Conservation (phyloP, 2,329 filamentous ascomycete genomes). For the Aspergillus sp. region DNA sequence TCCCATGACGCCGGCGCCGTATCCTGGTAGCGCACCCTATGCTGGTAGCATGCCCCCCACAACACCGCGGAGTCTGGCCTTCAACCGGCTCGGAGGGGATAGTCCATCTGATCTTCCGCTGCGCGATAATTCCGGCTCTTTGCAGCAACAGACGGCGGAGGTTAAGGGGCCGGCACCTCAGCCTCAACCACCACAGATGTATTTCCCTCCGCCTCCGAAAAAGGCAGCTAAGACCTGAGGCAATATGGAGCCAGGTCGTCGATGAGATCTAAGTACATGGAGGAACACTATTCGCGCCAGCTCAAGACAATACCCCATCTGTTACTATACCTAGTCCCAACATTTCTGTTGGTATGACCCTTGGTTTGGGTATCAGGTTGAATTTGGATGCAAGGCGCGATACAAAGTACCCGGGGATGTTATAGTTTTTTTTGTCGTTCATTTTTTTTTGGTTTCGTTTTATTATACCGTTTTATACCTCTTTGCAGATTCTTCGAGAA, state of each 20-base stretch:
- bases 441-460: not conserved
- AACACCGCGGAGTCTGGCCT: conserved; percentile 39
- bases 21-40: conserved; percentile 21
- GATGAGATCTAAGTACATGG: too few relatives aligned
- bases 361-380: too few relatives aligned
- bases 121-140: conserved; percentile 26
- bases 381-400: too few relatives aligned
- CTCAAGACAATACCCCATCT: too few relatives aligned
- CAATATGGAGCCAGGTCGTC: too few relatives aligned
- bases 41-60: conserved; percentile 30
- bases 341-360: too few relatives aligned
- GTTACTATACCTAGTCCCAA: too few relatives aligned
- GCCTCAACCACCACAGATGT: conserved; percentile 25
- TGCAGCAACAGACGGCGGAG: conserved; percentile 16
- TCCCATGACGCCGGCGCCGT: conserved; percentile 25
- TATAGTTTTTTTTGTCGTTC: too few relatives aligned
- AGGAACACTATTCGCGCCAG: too few relatives aligned
- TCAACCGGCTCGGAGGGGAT: conserved; percentile 33
- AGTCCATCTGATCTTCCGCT: conserved; percentile 36
- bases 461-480: conserved; percentile 12
- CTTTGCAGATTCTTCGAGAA: not conserved
- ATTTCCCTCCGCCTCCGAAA: conserved; percentile 42
- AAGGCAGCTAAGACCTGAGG: conserved; percentile 26
- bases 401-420: too few relatives aligned
- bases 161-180: conserved; percentile 10